Percentiles rank a stretch among this genome's conserved stretches.
Evolutionary conservation across 1,284 basidiomycete genomes (phyloP).

Genomic region (Ganoderma meredithae): DNA sequence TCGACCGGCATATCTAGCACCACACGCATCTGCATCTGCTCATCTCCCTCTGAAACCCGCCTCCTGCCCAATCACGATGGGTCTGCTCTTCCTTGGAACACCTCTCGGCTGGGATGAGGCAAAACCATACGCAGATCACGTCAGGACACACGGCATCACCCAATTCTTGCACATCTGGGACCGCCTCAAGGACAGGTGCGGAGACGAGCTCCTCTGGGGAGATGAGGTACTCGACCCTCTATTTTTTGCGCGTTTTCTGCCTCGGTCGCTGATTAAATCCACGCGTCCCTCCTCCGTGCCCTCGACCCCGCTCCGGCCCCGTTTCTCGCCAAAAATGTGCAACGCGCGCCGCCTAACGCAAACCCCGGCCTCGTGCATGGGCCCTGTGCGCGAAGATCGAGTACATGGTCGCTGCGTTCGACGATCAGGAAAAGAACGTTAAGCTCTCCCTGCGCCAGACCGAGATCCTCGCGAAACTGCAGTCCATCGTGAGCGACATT

Average conservation of each 20-base stretch:
- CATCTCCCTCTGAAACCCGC: not conserved
- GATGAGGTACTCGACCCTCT: constrained; percentile 77
- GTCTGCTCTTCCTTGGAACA: constrained; percentile 93
- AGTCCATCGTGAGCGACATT: constrained; percentile 72
- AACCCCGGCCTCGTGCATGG: constrained; percentile 10
- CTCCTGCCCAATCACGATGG: constrained; percentile 63
- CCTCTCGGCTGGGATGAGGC: constrained; percentile 94
- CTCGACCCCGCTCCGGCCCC: constrained; percentile 6
- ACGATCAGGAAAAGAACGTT: constrained; percentile 82
- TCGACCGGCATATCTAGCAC: constrained; percentile 16
- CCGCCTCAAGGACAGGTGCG: constrained; percentile 89
- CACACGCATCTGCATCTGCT: constrained; percentile 6
- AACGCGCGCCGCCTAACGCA: not conserved
- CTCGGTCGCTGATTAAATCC: constrained; percentile 20
- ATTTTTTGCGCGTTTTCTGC: constrained; percentile 18
- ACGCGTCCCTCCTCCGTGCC: constrained; percentile 14
- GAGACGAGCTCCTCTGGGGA: constrained; percentile 97
- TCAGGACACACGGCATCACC: constrained; percentile 91
- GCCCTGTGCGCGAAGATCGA: constrained; percentile 72
- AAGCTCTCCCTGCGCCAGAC: constrained; percentile 91
- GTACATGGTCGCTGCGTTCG: constrained; percentile 94
- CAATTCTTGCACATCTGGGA: constrained; percentile 97
- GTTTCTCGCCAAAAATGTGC: not conserved
- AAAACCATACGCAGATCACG: constrained; percentile 88
- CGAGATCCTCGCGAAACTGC: constrained; percentile 90